Conservation (phyloP, 2,329 filamentous ascomycete genomes). For the Epichloe festucae region DNA sequence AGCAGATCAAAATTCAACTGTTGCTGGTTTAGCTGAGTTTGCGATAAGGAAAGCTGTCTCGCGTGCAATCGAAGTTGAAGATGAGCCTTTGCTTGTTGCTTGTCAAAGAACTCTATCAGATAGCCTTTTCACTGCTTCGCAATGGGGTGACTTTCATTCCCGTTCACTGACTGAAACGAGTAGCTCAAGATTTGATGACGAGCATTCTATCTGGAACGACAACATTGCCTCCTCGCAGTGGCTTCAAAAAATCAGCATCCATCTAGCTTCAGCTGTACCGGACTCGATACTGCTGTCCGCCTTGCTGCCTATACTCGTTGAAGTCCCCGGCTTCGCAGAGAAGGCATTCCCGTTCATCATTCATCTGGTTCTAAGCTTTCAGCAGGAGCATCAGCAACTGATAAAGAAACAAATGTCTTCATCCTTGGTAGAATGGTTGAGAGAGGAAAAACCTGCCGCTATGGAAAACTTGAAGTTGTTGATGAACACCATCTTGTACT, state of each 20-base stretch:
- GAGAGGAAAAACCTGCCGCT: constrained; percentile 20
- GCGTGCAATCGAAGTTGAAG: constrained; percentile 32
- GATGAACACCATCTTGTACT: constrained; percentile 69
- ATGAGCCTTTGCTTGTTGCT: constrained; percentile 34
- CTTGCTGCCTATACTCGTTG: constrained; percentile 51
- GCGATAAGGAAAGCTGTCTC: constrained; percentile 45
- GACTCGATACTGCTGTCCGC: constrained; percentile 57
- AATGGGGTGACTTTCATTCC: constrained; percentile 42
- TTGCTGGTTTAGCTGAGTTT: constrained; percentile 47
- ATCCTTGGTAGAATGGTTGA: constrained; percentile 52
- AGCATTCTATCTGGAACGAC: constrained; percentile 18
- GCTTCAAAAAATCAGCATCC: constrained; percentile 47
- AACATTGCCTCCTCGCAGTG: constrained; percentile 37
- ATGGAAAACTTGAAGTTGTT: constrained; percentile 58
- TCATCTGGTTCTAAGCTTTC: constrained; percentile 63
- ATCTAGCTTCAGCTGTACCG: constrained; percentile 45
- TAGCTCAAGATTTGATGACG: constrained; percentile 4
- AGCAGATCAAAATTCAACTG: constrained; percentile 39
- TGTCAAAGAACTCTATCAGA: constrained; percentile 40
- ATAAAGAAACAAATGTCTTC: constrained; percentile 52
- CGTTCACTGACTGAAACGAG: constrained; percentile 38
- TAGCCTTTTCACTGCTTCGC: constrained; percentile 38
- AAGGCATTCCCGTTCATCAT: constrained; percentile 71
- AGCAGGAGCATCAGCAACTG: constrained; percentile 47
- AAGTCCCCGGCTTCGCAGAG: constrained; percentile 57